These are phyloP conservation scores for Carnegiea gigantea DNA, from an alignment of 179 eudicot genomes.

Conservation along the genomic window DNA sequence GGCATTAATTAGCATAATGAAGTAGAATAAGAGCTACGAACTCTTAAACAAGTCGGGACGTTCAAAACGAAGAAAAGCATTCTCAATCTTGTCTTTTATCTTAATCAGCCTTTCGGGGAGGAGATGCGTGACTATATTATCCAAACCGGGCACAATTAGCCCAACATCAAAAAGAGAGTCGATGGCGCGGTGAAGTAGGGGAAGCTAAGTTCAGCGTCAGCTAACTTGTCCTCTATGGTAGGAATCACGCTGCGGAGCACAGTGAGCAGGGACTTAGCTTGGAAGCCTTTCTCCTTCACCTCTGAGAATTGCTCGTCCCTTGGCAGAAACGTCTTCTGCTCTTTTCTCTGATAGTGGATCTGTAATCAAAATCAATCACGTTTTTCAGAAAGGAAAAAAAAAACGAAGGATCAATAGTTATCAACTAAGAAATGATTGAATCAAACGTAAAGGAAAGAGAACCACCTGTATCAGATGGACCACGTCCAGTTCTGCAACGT, in stretches of 20 bases:
- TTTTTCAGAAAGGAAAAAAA: too few relatives aligned
- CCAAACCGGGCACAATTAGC: conserved; percentile 30
- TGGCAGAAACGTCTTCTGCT: conserved; percentile 52
- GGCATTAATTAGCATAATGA: too few relatives aligned
- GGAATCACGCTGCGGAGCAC: conserved; percentile 69
- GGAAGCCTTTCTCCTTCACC: conserved; percentile 53
- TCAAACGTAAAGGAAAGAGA: not conserved
- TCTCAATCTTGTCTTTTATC: conserved; percentile 21
- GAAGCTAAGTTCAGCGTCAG: conserved; percentile 49
- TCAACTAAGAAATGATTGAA: not conserved
- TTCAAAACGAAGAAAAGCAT: conserved; percentile 53
- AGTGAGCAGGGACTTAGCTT: conserved; percentile 45
- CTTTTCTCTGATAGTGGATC: conserved; percentile 61
- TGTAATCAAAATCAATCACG: conserved; percentile 10
- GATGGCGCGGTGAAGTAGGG: conserved; percentile 53
- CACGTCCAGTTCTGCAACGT: conserved; percentile 75
- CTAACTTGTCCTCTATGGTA: conserved; percentile 32
- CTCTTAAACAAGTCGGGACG: conserved; percentile 51
- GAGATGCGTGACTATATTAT: not conserved
- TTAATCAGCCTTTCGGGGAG: conserved; percentile 56
- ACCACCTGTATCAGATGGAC: conserved; percentile 44
- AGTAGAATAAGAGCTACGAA: conserved; percentile 23
- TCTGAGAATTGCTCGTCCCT: conserved; percentile 76
- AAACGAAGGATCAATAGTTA: too few relatives aligned
- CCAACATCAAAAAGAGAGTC: conserved; percentile 59